phyloP scores from a whole-genome alignment of 2,329 filamentous ascomycete genomes.

The Pseudogymnoascus sp. region DNA sequence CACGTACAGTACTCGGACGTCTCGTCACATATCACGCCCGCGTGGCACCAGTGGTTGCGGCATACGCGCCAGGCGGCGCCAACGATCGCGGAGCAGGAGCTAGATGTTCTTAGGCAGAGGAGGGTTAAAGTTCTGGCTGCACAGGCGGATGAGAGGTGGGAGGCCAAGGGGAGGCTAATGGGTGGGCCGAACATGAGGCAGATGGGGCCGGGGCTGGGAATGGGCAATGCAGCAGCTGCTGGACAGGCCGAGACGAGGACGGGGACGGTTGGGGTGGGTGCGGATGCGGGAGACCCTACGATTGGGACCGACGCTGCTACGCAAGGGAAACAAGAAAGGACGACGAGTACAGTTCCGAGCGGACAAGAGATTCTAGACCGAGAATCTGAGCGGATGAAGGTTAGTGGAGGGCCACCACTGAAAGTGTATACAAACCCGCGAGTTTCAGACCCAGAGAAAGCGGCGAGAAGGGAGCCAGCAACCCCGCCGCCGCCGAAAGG shows the following conservation, averaged over 20 bases:
- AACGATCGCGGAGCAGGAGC: conserved; percentile 46
- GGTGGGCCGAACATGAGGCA: conserved; percentile 31
- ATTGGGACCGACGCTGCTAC: neutral
- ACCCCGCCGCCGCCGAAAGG: conserved; percentile 22
- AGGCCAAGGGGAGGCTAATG: conserved; percentile 45
- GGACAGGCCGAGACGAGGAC: conserved; percentile 10
- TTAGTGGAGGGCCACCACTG: neutral
- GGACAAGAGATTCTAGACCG: conserved; percentile 2
- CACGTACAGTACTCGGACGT: conserved; percentile 47
- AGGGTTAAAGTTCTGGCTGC: conserved; percentile 50
- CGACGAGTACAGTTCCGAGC: neutral
- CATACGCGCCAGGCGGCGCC: conserved; percentile 49
- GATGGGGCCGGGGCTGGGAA: conserved; percentile 25
- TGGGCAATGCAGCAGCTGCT: conserved; percentile 9
- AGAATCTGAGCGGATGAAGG: neutral
- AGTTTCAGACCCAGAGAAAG: conserved; percentile 9
- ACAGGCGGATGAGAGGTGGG: conserved; percentile 56
- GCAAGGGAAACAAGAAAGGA: neutral
- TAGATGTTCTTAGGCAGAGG: conserved; percentile 44
- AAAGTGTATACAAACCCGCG: conserved; percentile 8
- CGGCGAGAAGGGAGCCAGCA: conserved; percentile 15
- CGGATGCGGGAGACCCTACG: neutral
- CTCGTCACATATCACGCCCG: conserved; percentile 42
- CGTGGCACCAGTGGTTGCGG: conserved; percentile 64
- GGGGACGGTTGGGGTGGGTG: neutral